Percentiles rank a stretch among this genome's conserved stretches.
Conservation (phyloP, 179 eudicot species). For the Sideroxylon spinosum region DNA sequence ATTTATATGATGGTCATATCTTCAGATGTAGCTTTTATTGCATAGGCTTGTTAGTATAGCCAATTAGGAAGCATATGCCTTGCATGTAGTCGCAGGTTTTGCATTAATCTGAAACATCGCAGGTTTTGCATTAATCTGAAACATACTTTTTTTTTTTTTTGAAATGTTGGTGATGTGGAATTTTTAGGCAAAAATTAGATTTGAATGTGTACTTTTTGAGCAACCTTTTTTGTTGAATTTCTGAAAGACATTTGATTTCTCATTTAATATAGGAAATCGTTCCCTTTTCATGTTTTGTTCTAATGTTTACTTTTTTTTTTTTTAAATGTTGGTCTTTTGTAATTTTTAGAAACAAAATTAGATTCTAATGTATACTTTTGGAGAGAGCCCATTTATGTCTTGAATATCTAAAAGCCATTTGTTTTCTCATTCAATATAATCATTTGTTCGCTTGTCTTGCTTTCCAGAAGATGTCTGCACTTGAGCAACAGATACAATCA, state of each 20-base stretch:
- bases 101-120: not conserved
- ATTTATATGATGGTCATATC: conserved; percentile 27
- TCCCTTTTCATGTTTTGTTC: too few relatives aligned
- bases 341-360: not conserved
- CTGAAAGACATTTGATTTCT: too few relatives aligned
- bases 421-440: not conserved
- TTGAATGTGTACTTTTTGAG: too few relatives aligned
- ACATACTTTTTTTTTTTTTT: not conserved
- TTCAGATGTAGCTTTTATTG: conserved; percentile 16
- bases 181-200: not conserved
- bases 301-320: not conserved
- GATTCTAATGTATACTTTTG: conserved; percentile 1
- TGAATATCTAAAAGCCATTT: not conserved
- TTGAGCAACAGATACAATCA: not conserved
- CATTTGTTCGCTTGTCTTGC: not conserved
- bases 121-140: too few relatives aligned
- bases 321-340: not conserved
- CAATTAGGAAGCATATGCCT: conserved; percentile 13
- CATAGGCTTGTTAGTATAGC: conserved; percentile 6
- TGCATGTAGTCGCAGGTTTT: not conserved
- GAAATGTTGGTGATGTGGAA: not conserved
- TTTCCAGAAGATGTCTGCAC: not conserved
- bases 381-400: not conserved
- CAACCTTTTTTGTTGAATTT: too few relatives aligned
- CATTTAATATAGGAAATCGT: too few relatives aligned